Conservation (phyloP, 306 rosid genomes). For the Adenanthera pavonina region DNA sequence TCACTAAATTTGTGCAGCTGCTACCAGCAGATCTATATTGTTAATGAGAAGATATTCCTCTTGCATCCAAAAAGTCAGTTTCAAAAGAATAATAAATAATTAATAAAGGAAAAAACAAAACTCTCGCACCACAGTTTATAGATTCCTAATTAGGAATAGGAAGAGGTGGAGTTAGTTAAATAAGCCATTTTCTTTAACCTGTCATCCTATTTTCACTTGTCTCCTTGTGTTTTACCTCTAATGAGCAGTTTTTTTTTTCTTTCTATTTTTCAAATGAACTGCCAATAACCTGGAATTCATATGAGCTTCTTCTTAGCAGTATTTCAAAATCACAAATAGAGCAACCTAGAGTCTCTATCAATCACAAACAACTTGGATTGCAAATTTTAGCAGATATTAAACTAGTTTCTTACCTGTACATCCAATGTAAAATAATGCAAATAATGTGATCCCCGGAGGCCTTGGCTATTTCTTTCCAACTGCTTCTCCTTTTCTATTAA, state of each 20-base stretch:
- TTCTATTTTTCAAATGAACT: no score
- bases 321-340: background rate
- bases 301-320: background rate
- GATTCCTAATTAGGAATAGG: background rate
- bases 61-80: background rate
- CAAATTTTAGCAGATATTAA: constrained; percentile 17
- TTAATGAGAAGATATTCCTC: background rate
- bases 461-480: constrained; percentile 33
- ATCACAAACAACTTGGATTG: constrained; percentile 3
- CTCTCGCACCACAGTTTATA: no score
- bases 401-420: background rate
- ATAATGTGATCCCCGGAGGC: background rate
- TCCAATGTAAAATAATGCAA: constrained; percentile 12
- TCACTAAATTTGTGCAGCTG: background rate
- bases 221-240: background rate
- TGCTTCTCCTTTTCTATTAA: constrained; percentile 35
- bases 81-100: background rate
- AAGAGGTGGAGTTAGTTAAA: background rate
- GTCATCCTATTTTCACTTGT: background rate
- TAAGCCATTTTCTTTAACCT: constrained; percentile 2
- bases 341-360: constrained; percentile 22
- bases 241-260: background rate
- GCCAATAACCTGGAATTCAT: background rate
- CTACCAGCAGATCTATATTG: background rate
- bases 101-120: background rate